phyloP scores from a whole-genome alignment of 1,139 yeast species.

The Blastobotrys ciferrii region DNA sequence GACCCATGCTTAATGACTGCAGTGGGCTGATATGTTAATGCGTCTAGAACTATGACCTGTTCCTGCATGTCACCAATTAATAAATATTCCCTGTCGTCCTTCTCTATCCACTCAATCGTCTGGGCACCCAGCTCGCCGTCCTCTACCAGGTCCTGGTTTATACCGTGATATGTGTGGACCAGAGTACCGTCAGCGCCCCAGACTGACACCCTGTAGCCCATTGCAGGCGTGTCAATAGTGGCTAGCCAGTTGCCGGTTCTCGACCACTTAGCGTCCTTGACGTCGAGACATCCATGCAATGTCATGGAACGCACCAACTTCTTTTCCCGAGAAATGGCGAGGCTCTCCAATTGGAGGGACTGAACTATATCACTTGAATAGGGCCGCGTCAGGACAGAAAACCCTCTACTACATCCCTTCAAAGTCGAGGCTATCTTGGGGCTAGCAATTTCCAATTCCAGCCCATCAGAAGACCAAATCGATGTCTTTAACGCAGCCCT shows the following conservation, averaged over 20 bases:
- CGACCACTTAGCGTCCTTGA: conserved; percentile 26
- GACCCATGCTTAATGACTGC: conserved; percentile 25
- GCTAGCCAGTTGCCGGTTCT: conserved; percentile 29
- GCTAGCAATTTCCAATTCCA: conserved; percentile 21
- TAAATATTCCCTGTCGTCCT: conserved; percentile 19
- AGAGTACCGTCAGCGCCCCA: conserved; percentile 25
- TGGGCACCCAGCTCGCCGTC: conserved; percentile 22
- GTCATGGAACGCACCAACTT: conserved; percentile 11
- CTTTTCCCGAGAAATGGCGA: conserved; percentile 7
- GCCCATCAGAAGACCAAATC: conserved; percentile 27
- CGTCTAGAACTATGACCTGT: conserved; percentile 21
- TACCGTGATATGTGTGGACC: conserved; percentile 22
- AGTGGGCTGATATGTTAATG: conserved; percentile 21
- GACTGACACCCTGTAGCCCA: conserved; percentile 28
- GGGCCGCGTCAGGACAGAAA: conserved; percentile 22
- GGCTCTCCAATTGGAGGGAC: conserved; percentile 5
- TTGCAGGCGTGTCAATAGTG: conserved; percentile 27
- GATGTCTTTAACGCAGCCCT: conserved; percentile 18
- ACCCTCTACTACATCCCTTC: conserved; percentile 10
- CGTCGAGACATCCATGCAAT: conserved; percentile 25
- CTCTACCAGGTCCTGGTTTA: conserved; percentile 1
- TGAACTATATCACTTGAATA: conserved; percentile 21
- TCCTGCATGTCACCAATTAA: conserved; percentile 28
- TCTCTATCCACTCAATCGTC: conserved; percentile 20
- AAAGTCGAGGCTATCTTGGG: conserved; percentile 23